Evolutionary conservation across 2,329 filamentous ascomycete genomes (phyloP).

Genomic region (Graphilbum ipis-grandicollis): DNA sequence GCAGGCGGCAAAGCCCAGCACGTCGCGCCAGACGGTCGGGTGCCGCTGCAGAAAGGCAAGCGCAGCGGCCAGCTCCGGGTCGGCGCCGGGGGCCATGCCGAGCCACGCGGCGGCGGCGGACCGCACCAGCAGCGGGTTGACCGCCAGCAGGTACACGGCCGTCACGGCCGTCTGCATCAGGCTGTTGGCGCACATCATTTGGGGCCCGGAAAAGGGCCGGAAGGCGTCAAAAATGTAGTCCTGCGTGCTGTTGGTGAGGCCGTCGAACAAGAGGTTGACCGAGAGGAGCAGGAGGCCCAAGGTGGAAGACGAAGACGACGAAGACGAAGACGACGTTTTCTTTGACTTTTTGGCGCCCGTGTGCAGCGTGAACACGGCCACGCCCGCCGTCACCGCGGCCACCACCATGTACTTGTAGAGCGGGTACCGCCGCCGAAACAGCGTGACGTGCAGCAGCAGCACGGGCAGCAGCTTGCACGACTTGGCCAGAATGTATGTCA

Average conservation of each 20-base stretch:
- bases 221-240: slow-evolving; percentile 80
- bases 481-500: slow-evolving; percentile 94
- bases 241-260: slow-evolving; percentile 89
- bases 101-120: slow-evolving; percentile 48
- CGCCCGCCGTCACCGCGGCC: slow-evolving; percentile 73
- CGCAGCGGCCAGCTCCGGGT: slow-evolving; percentile 69
- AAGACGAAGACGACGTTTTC: slow-evolving; percentile 13
- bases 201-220: slow-evolving; percentile 69
- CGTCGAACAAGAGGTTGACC: slow-evolving; percentile 89
- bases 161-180: slow-evolving; percentile 70
- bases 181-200: slow-evolving; percentile 99
- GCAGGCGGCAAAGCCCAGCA: slow-evolving; percentile 76
- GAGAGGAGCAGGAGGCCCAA: slow-evolving; percentile 73
- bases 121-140: slow-evolving; percentile 63
- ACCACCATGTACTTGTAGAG: slow-evolving; percentile 96
- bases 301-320: slow-evolving; percentile 22
- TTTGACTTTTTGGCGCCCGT: slow-evolving; percentile 38
- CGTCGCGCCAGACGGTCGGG: slow-evolving; percentile 70
- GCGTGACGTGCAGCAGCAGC: slow-evolving; percentile 86
- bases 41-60: slow-evolving; percentile 64
- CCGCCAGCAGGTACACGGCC: slow-evolving; percentile 51
- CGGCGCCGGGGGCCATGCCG: too few species aligned
- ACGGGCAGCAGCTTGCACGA: slow-evolving; percentile 97
- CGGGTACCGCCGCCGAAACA: slow-evolving; percentile 80
- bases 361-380: slow-evolving; percentile 89